A percentile compares a stretch with the other conserved stretches of the same genome.
These are phyloP conservation scores for Quercus alba DNA, from an alignment of 306 rosid species.

Conservation along the genomic window DNA sequence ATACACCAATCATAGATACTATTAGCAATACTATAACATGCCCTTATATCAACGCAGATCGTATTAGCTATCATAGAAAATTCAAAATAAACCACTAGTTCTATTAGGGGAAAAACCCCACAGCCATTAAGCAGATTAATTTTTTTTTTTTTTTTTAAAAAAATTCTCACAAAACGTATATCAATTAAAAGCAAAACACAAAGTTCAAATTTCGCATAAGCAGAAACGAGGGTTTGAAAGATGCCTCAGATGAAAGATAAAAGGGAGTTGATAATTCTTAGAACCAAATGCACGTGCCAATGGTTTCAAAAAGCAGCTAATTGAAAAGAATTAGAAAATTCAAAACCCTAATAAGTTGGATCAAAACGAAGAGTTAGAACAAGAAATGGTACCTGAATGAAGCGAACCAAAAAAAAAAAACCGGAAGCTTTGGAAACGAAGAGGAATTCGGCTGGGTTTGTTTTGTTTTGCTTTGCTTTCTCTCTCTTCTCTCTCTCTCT, in stretches of 20 bases:
- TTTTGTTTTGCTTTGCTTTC: not conserved
- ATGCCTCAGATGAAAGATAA: not conserved
- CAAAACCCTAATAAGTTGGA: conserved; percentile 21
- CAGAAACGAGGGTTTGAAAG: not conserved
- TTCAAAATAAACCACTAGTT: not conserved
- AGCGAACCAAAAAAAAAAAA: not conserved
- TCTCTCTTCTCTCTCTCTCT: not conserved
- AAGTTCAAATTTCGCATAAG: not conserved
- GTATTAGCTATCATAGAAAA: not conserved
- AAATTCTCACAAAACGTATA: not conserved
- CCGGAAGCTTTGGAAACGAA: not conserved
- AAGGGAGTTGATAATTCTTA: not conserved
- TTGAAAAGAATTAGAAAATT: conserved; percentile 8
- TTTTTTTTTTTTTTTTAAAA: too few relatives aligned
- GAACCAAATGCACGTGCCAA: conserved; percentile 1
- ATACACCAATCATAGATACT: conserved; percentile 3
- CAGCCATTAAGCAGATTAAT: not conserved
- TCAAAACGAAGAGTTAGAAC: conserved; percentile 11
- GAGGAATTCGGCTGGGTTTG: not conserved
- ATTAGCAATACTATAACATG: not conserved
- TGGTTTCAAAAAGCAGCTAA: conserved; percentile 15
- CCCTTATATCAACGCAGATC: not conserved
- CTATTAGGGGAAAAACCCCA: too few relatives aligned
- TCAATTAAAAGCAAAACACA: not conserved
- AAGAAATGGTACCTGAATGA: conserved; percentile 17